Percentiles rank a stretch among this genome's conserved stretches.
Conservation (phyloP, 2,329 filamentous ascomycete genomes). For the Passalora sequoiae region DNA sequence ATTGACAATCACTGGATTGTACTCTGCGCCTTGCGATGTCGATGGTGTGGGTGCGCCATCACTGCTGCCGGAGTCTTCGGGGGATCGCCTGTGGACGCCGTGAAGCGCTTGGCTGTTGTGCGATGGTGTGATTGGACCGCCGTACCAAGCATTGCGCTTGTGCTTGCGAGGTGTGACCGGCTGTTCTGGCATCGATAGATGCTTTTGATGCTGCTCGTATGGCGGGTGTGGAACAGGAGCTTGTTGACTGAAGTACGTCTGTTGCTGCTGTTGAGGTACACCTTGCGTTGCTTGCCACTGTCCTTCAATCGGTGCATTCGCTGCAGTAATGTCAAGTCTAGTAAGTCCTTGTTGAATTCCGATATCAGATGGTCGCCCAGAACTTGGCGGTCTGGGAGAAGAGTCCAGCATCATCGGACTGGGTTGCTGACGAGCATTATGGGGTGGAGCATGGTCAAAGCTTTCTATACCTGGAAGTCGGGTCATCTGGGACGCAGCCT, state of each 20-base stretch:
- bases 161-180: constrained; percentile 52
- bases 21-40: constrained; percentile 45
- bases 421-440: constrained; percentile 55
- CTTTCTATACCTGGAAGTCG: constrained; percentile 87
- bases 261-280: constrained; percentile 19
- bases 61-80: constrained; percentile 52
- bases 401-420: constrained; percentile 75
- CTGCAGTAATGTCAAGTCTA: constrained; percentile 57
- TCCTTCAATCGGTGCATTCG: constrained; percentile 33
- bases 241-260: constrained; percentile 13
- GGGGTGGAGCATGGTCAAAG: constrained; percentile 70
- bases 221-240: constrained; percentile 20
- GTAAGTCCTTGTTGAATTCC: constrained; percentile 62
- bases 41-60: constrained; percentile 52
- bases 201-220: constrained; percentile 33
- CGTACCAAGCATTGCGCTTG: constrained; percentile 70
- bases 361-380: constrained; percentile 49
- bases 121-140: constrained; percentile 42
- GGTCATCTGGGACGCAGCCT: constrained; percentile 55
- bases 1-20: constrained; percentile 50
- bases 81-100: constrained; percentile 46
- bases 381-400: constrained; percentile 31
- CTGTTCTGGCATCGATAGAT: constrained; percentile 36
- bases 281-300: constrained; percentile 26
- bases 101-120: constrained; percentile 16